These are phyloP conservation scores for Mrakia gelida DNA, from an alignment of 768 basidiomycete species.

Conservation along the genomic window DNA sequence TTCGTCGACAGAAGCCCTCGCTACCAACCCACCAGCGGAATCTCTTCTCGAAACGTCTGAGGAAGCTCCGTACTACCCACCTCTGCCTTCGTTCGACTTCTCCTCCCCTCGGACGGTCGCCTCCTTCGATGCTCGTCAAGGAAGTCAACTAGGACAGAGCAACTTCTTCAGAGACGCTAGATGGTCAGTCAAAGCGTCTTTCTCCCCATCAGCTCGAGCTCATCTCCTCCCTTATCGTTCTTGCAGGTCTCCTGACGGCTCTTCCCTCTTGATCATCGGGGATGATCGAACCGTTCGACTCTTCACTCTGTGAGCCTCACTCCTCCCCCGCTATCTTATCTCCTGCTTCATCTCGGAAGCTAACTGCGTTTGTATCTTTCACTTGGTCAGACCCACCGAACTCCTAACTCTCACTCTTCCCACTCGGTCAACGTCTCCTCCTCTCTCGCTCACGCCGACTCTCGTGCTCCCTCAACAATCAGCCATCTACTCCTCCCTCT, in stretches of 20 bases:
- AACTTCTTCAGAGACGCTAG: conserved; percentile 58
- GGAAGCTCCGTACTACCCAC: neutral
- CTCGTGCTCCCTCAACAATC: conserved; percentile 55
- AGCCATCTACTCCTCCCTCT: conserved; percentile 70
- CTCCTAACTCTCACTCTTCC: conserved; percentile 11
- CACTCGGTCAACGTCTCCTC: conserved; percentile 1
- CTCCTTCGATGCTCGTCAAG: neutral
- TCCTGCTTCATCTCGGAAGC: neutral
- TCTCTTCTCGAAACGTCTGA: too few species aligned
- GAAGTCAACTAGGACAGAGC: conserved; percentile 2
- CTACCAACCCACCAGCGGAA: too few species aligned
- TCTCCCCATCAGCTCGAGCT: neutral
- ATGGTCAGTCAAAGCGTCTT: conserved; percentile 49
- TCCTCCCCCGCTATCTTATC: neutral
- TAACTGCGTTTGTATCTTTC: neutral
- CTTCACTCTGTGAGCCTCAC: conserved; percentile 49
- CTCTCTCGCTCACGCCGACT: conserved; percentile 30
- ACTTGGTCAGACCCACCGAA: conserved; percentile 21
- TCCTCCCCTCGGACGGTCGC: conserved; percentile 16
- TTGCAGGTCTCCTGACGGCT: conserved; percentile 72
- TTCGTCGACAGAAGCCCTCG: too few species aligned
- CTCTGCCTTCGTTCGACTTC: conserved; percentile 20
- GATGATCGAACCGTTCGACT: conserved; percentile 66
- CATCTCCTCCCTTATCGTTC: too few species aligned
- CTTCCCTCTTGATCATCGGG: conserved; percentile 60